Base-by-base conservation (phyloP, 495 filamentous ascomycete species). In the Penicillium longicatenatum region DNA sequence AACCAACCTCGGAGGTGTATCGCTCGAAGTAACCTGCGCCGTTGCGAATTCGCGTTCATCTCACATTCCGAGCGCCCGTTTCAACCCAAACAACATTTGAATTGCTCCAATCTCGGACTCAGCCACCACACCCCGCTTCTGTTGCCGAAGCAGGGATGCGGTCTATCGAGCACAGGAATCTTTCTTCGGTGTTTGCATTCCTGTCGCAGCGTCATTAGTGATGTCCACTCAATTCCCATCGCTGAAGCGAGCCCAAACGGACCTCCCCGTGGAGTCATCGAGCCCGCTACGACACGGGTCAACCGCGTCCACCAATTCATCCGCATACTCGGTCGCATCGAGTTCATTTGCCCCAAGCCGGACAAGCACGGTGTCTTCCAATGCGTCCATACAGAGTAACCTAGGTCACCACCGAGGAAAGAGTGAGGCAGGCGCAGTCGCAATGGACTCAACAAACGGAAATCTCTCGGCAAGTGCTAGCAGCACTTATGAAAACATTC, bases 311-410 rank as follows among this genome's bases (percentile, higher is more conserved):
- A 90, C 88, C 6, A 83, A 77, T 55, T 96, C 91, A 17, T 92
- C 91, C 0, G 81, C 84, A 20, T 92, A 91, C 68, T 91, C 91
- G 11, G 76, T 83, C 61, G 79, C 74, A 35, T 91, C 89, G 16
- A 85, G 82, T 60, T 77, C 80, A 2, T 88, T 85, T 59, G 79
- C 86, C 16, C 78, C 86, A 19, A 89, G 88, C 63, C 85, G 88
- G 44, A 85, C 89, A 47, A 92, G 89, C 67, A 91, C 89, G 8
- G 71, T 86, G 29, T 91, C 90, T n/a, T 93, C 91, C 5, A 82
- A 83, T 61, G 82, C 81, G 10, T 93, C 91, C n/a, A 86, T 83
- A 68, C 63, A 75, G 42, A 62, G 65, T 21, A 67, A 57, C 20
- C 58, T 79, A 24, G 81, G 85, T 16, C 91, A 93, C 64, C 89